Evolutionary conservation across 2,329 filamentous ascomycete genomes (phyloP).

Genomic region (Aspergillus spinulosporus): DNA sequence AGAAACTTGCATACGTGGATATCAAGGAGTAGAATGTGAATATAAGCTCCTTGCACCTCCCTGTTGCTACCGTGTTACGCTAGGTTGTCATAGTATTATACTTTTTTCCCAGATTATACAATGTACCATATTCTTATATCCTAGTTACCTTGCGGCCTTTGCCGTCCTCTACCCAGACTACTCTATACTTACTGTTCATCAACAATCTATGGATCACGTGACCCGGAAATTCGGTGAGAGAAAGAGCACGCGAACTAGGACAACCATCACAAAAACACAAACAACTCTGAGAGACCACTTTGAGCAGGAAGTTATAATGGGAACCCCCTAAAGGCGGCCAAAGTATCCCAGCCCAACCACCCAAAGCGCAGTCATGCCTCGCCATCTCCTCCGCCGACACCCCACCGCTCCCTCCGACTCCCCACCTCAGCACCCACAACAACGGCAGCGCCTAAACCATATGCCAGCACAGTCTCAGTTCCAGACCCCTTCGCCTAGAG

Average conservation of each 20-base stretch:
- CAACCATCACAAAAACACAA: too few species aligned
- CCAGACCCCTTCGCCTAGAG: slow-evolving; percentile 34
- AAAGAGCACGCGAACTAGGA: too few species aligned
- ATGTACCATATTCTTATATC: slow-evolving; percentile 8
- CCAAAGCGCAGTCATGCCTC: slow-evolving; percentile 23
- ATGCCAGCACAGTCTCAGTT: slow-evolving; percentile 26
- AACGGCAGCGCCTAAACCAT: slow-evolving; percentile 17
- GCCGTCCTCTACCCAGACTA: too few species aligned
- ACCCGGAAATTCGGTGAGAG: too few species aligned
- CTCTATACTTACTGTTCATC: too few species aligned
- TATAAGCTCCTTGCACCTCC: slow-evolving; percentile 1
- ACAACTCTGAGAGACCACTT: too few species aligned
- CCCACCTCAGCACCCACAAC: slow-evolving; percentile 14
- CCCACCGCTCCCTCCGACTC: slow-evolving; percentile 16
- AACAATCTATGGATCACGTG: too few species aligned
- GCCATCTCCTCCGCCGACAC: slow-evolving; percentile 22
- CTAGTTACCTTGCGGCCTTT: not conserved
- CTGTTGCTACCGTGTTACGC: slow-evolving; percentile 2
- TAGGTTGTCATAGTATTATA: slow-evolving; percentile 1
- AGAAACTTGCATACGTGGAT: slow-evolving; percentile 74
- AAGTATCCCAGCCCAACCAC: not conserved
- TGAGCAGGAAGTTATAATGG: too few species aligned
- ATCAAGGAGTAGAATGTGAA: slow-evolving; percentile 20
- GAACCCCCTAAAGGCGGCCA: not conserved
- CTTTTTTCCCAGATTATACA: not conserved